These are phyloP conservation scores for Cenchrus americanus DNA, from an alignment of 176 grass and related monocot species.

Conservation along the genomic window DNA sequence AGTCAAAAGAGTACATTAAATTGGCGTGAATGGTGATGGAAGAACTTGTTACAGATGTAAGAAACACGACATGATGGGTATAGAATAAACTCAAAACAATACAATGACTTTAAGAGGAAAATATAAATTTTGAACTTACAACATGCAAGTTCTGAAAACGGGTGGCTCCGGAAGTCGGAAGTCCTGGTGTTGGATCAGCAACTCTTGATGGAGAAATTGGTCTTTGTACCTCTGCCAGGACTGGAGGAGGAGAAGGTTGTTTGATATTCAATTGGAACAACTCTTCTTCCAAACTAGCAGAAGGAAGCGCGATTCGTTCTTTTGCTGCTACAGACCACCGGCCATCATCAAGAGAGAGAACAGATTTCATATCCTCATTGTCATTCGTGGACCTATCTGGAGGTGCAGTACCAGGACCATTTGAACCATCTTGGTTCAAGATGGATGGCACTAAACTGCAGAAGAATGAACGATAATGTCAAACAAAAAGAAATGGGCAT, in stretches of 20 bases:
- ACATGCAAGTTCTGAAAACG: conserved; percentile 91
- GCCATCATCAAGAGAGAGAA: conserved; percentile 99
- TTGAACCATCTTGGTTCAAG: conserved; percentile 62
- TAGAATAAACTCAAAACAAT: conserved; percentile 13
- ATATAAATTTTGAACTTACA: conserved; percentile 61
- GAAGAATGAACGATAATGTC: conserved; percentile 37
- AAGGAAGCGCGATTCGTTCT: conserved; percentile 46
- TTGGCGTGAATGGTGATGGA: conserved; percentile 36
- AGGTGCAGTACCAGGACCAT: conserved; percentile 45
- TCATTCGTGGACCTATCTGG: conserved; percentile 46
- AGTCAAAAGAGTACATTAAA: conserved; percentile 25
- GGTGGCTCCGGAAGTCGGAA: conserved; percentile 52
- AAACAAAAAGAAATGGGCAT: conserved; percentile 2
- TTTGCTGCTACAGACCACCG: conserved; percentile 70
- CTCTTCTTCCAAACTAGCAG: conserved; percentile 68
- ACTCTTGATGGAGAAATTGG: conserved; percentile 80
- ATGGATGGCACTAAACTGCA: conserved; percentile 60
- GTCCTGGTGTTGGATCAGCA: conserved; percentile 91
- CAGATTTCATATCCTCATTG: conserved; percentile 79
- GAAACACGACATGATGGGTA: conserved; percentile 16
- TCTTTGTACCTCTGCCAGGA: conserved; percentile 75
- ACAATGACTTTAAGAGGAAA: conserved; percentile 31
- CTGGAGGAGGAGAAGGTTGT: conserved; percentile 91
- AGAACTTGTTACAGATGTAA: conserved; percentile 42
- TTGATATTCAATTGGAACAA: conserved; percentile 68